These are phyloP conservation scores for Somion occarium DNA, from an alignment of 1,284 basidiomycete genomes.

Conservation along the genomic window DNA sequence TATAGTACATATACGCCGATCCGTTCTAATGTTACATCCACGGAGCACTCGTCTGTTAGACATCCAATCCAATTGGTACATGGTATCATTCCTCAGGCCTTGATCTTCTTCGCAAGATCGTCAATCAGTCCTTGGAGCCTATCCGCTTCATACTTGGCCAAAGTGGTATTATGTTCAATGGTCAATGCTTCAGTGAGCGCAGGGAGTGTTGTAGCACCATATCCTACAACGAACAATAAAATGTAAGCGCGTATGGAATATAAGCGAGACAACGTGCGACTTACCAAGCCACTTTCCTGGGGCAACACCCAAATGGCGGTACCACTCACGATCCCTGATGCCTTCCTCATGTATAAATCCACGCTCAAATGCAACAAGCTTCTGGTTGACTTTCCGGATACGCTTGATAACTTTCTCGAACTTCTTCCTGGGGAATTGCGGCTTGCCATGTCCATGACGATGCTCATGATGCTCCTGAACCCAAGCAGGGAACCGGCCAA, in stretches of 20 bases:
- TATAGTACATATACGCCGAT: no score
- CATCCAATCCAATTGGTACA: no score
- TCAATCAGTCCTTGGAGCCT: conserved; percentile 56
- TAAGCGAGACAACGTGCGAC: conserved; percentile 12
- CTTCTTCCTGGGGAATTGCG: conserved; percentile 11
- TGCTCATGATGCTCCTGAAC: conserved; percentile 11
- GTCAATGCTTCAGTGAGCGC: conserved; percentile 79
- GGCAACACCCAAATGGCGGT: conserved; percentile 79
- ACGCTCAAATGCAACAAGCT: conserved; percentile 72
- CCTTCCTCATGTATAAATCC: conserved; percentile 83
- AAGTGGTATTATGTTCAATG: conserved; percentile 57
- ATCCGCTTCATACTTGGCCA: conserved; percentile 61
- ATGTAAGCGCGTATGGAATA: neutral
- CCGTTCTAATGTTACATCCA: no score
- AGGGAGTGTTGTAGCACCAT: conserved; percentile 85
- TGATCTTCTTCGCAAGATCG: conserved; percentile 18
- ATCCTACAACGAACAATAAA: conserved; percentile 41
- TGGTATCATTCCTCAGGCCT: no score
- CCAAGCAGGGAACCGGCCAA: conserved; percentile 21
- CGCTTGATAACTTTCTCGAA: conserved; percentile 58
- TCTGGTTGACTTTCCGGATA: conserved; percentile 65
- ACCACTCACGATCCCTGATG: conserved; percentile 79
- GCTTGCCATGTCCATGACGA: conserved; percentile 9
- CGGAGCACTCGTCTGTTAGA: no score
- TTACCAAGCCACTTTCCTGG: conserved; percentile 89